phyloP scores from a whole-genome alignment of 2,329 filamentous ascomycete genomes.

The Tolypocladium sp. region DNA sequence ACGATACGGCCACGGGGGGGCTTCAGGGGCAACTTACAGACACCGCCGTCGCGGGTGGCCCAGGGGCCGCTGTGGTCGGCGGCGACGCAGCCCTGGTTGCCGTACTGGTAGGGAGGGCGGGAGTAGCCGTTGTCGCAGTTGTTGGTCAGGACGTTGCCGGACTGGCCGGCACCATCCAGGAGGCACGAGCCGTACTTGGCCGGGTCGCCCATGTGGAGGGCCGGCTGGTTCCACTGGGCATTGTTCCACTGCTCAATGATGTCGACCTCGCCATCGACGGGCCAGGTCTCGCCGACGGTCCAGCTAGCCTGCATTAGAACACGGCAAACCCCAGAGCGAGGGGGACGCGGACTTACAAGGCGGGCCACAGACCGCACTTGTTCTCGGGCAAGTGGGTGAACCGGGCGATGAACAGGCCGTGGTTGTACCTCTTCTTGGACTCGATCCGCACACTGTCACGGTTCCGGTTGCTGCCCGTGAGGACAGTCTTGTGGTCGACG shows the following conservation, averaged over 20 bases:
- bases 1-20: neutral
- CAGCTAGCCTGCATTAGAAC: constrained; percentile 22
- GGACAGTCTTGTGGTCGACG: constrained; percentile 21
- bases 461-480: constrained; percentile 18
- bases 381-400: constrained; percentile 59
- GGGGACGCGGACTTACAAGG: constrained; percentile 37
- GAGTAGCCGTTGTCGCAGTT: constrained; percentile 33
- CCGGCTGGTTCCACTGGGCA: constrained; percentile 43
- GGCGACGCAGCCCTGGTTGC: constrained; percentile 31
- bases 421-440: constrained; percentile 51
- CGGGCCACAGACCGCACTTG: constrained; percentile 64
- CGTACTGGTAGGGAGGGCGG: constrained; percentile 19
- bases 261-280: constrained; percentile 54
- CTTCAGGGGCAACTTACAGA: constrained; percentile 28
- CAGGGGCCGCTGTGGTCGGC: constrained; percentile 28
- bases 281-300: constrained; percentile 47
- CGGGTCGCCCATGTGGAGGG: constrained; percentile 41
- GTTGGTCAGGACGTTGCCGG: constrained; percentile 17
- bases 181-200: constrained; percentile 23
- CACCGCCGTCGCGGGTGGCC: constrained; percentile 26
- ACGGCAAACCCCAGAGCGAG: neutral
- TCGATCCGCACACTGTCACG: constrained; percentile 55
- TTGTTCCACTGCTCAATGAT: constrained; percentile 59
- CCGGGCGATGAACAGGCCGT: constrained; percentile 61
- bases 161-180: constrained; percentile 19